Base-by-base conservation (phyloP, 192 early-diverging fungal species). In the Backusella psychrophila region DNA sequence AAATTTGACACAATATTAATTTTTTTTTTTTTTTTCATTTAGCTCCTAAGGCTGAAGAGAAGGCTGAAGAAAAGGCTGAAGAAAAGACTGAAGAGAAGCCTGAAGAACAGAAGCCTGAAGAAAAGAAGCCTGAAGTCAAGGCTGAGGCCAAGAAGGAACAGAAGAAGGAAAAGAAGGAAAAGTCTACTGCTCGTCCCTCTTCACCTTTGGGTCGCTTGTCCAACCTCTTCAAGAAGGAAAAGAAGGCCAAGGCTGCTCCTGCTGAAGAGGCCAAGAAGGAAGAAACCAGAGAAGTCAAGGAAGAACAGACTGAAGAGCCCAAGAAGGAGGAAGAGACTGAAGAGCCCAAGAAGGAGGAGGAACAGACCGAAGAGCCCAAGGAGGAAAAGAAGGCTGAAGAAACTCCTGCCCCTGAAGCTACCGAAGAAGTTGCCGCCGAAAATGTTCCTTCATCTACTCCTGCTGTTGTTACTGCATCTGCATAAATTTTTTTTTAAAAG, bases 201-300 rank as follows among this genome's bases (percentile, higher is more conserved):
- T 75, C 74, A 38, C 74, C 74, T 42, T 65, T 75, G 29, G 74
- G 74, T 46, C 74, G 74, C 31, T 41, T 75, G 19, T 68, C 74
- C 44, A 65, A 65, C 9, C 44, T 75, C 39, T 66, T 75, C 21
- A 46, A 53, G 34, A 74, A 75, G 63, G 66, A 75, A 39, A 42
- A 75, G 38, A 75, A 75, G 38, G 52, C 66, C 31, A 53, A 73
- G 72, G 52, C n/a, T 38, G 49, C 31, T 21, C 31, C 52, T 38
- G 72, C 72, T 38, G 23, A 38, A 59, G 63, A 41, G 29, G 41
- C 38, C 12, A 41, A 35, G 35, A 41, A 41, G 29, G 65, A 67
- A 14, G 69, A 71, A 26, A n/a, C 34, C 39, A 39, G 69, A 41
- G 34, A 70, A 21, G 31, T 23, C 29, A 66, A 66, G 33, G 72